Conservation (phyloP, 1,139 yeast genomes). For the Hansenula sp. region DNA sequence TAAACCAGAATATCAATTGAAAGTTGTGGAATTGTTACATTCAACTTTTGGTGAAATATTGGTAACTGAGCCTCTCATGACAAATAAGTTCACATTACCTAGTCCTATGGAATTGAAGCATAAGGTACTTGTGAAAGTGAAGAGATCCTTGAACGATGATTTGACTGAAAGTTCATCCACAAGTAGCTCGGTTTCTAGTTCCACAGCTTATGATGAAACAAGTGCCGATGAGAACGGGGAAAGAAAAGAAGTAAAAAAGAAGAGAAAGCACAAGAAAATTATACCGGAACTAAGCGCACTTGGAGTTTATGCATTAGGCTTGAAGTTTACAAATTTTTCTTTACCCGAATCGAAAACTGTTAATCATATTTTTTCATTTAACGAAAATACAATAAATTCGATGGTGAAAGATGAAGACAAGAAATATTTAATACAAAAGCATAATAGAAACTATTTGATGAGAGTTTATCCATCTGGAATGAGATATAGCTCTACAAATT, state of each 20-base stretch:
- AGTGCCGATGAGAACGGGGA: constrained; percentile 9
- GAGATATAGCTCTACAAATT: constrained; percentile 75
- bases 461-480: constrained; percentile 84
- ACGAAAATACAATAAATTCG: constrained; percentile 62
- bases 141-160: constrained; percentile 37
- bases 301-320: constrained; percentile 62
- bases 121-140: constrained; percentile 71
- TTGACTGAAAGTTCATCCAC: constrained; percentile 13
- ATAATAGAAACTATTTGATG: constrained; percentile 71
- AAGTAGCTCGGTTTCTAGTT: constrained; percentile 22
- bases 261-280: constrained; percentile 31
- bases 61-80: constrained; percentile 37
- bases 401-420: constrained; percentile 62
- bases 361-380: constrained; percentile 83
- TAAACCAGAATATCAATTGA: constrained; percentile 55
- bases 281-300: constrained; percentile 51
- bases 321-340: constrained; percentile 76
- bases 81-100: constrained; percentile 41
- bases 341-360: constrained; percentile 78
- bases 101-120: constrained; percentile 70
- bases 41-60: constrained; percentile 58
- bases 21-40: constrained; percentile 47
- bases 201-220: constrained; percentile 19
- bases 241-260: constrained; percentile 14
- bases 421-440: constrained; percentile 56